Percentiles rank a stretch among this genome's conserved stretches.
Evolutionary conservation across 768 basidiomycete genomes (phyloP).

Genomic region (Cystobasidium tubakii): DNA sequence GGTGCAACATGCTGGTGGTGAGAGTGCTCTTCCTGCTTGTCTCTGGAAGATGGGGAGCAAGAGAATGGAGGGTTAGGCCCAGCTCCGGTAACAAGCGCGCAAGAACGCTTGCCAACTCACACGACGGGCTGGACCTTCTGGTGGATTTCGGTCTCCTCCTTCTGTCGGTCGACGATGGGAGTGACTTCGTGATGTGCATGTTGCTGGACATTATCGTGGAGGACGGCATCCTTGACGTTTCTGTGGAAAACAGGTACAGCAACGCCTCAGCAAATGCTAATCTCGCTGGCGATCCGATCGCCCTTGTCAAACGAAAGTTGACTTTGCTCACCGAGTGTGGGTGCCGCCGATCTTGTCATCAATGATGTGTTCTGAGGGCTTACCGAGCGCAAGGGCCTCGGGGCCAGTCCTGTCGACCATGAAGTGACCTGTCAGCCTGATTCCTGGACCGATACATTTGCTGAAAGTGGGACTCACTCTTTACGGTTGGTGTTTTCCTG

Average conservation of each 20-base stretch:
- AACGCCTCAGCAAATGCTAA: too few relatives aligned
- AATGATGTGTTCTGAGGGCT: constrained; percentile 33
- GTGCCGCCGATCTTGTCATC: constrained; percentile 34
- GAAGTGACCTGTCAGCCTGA: not conserved
- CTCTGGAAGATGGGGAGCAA: constrained; percentile 8
- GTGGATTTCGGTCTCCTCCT: constrained; percentile 35
- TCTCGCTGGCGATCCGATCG: too few relatives aligned
- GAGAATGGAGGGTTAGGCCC: too few relatives aligned
- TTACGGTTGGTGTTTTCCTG: constrained; percentile 27
- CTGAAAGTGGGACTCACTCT: constrained; percentile 3
- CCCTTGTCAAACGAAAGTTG: not conserved
- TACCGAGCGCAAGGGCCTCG: constrained; percentile 28
- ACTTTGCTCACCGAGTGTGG: constrained; percentile 16
- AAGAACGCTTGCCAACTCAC: constrained; percentile 10
- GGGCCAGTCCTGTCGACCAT: constrained; percentile 16
- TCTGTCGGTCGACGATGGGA: constrained; percentile 22
- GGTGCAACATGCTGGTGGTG: constrained; percentile 36
- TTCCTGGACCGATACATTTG: not conserved
- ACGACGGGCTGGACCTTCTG: constrained; percentile 36
- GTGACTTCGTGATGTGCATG: constrained; percentile 37
- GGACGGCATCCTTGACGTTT: constrained; percentile 34
- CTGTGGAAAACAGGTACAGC: constrained; percentile 6
- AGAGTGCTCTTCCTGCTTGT: constrained; percentile 33
- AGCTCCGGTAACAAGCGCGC: too few relatives aligned
- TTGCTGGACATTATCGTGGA: constrained; percentile 35